A percentile compares a stretch with the other conserved stretches of the same genome.
Conservation (phyloP, 75 land plant genomes). For the Cupressus sempervirens region DNA sequence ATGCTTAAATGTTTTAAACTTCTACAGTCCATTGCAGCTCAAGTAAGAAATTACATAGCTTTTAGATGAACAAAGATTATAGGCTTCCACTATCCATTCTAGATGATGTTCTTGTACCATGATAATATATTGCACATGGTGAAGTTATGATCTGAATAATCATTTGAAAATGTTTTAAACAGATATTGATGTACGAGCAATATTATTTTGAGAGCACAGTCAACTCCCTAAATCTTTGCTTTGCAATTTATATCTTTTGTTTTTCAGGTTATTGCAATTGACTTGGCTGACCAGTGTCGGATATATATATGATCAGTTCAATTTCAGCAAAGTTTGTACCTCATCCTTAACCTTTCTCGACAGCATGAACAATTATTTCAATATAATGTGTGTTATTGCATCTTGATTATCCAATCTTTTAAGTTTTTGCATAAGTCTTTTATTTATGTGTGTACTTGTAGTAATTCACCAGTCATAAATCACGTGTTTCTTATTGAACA, state of each 20-base stretch:
- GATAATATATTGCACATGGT: background rate
- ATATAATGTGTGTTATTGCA: background rate
- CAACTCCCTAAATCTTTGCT: background rate
- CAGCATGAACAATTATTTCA: background rate
- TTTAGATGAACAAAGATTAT: no score
- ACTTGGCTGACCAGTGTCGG: constrained; percentile 68
- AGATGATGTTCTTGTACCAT: background rate
- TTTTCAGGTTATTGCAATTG: constrained; percentile 75
- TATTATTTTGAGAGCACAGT: background rate
- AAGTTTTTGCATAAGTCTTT: background rate
- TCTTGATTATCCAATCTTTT: background rate
- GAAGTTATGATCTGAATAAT: background rate
- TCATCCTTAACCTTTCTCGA: constrained; percentile 10
- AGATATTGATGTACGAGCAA: no score
- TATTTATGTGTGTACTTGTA: no score
- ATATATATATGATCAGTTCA: constrained; percentile 64
- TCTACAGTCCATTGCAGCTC: no score
- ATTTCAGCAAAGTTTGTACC: constrained; percentile 59
- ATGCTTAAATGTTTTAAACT: background rate
- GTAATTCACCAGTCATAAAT: background rate
- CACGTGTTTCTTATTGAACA: background rate
- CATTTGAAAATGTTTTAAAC: no score
- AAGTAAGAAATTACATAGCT: no score
- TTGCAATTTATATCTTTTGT: background rate
- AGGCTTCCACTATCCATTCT: no score